Evolutionary conservation across 2,329 filamentous ascomycete genomes (phyloP).

Genomic region (Cryphonectria naterciae): DNA sequence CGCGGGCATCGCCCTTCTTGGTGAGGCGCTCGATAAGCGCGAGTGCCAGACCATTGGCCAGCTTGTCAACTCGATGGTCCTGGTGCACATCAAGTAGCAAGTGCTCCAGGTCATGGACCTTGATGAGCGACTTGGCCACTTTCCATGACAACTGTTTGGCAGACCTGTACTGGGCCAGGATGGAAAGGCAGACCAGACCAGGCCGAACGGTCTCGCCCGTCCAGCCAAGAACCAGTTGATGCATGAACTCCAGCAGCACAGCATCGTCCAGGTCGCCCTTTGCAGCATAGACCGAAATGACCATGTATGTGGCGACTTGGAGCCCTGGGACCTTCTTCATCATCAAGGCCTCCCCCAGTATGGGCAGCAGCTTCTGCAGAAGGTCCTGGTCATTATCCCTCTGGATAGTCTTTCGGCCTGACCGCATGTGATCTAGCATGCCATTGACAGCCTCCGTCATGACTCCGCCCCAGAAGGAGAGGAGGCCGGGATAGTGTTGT

Average conservation of each 20-base stretch:
- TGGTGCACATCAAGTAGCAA: constrained; percentile 65
- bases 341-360: constrained; percentile 77
- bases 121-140: constrained; percentile 71
- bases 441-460: constrained; percentile 83
- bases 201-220: constrained; percentile 71
- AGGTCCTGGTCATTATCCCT: constrained; percentile 81
- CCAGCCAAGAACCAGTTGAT: constrained; percentile 81
- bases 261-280: constrained; percentile 80
- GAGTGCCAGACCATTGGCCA: constrained; percentile 73
- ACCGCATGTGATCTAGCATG: constrained; percentile 77
- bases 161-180: constrained; percentile 79
- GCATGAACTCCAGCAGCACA: constrained; percentile 85
- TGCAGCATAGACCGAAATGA: constrained; percentile 80
- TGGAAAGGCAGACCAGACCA: constrained; percentile 77
- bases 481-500: constrained; percentile 75
- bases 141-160: constrained; percentile 70
- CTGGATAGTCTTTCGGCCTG: constrained; percentile 76
- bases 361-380: constrained; percentile 65
- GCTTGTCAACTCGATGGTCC: constrained; percentile 70
- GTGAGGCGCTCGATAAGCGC: constrained; percentile 65
- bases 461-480: constrained; percentile 90
- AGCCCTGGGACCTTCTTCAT: constrained; percentile 78
- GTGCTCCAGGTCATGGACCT: constrained; percentile 62
- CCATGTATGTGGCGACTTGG: constrained; percentile 89
- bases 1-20: constrained; percentile 61